Percentiles rank a stretch among this genome's conserved stretches.
These are phyloP conservation scores for Papiliotrema laurentii DNA, from an alignment of 1,284 basidiomycete species.

Conservation along the genomic window DNA sequence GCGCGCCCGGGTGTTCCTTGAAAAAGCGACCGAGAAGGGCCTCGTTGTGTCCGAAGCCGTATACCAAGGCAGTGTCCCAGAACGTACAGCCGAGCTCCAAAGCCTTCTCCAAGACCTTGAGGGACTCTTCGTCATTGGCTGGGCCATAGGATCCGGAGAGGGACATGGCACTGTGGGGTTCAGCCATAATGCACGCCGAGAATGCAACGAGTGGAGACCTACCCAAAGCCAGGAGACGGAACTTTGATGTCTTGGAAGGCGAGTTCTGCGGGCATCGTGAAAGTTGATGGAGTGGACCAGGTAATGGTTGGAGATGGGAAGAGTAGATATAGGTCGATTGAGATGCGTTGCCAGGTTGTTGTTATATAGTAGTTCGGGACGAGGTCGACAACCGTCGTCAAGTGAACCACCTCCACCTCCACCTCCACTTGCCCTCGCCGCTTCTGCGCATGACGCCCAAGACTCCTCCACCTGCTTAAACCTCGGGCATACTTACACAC, in stretches of 20 bases:
- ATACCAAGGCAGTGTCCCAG: conserved; percentile 40
- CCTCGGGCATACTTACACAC: too few relatives aligned
- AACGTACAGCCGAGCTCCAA: conserved; percentile 40
- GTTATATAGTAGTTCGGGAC: too few relatives aligned
- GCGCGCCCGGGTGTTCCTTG: conserved; percentile 22
- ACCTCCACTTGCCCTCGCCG: too few relatives aligned
- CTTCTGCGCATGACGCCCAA: too few relatives aligned
- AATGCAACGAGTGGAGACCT: neutral
- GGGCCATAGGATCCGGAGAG: conserved; percentile 23
- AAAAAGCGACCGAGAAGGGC: conserved; percentile 43
- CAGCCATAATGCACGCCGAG: neutral
- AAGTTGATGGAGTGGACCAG: too few relatives aligned
- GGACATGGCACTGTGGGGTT: conserved; percentile 21
- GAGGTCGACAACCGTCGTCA: too few relatives aligned
- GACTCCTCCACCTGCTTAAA: too few relatives aligned
- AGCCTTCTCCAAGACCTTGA: conserved; percentile 27
- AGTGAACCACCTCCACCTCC: too few relatives aligned
- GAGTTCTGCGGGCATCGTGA: conserved; percentile 7
- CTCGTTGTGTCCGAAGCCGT: conserved; percentile 46
- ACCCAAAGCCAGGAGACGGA: conserved; percentile 14
- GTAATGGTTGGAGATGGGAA: too few relatives aligned
- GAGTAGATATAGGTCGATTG: too few relatives aligned
- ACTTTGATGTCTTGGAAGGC: conserved; percentile 29
- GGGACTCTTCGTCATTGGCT: conserved; percentile 20
- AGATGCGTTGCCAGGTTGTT: too few relatives aligned